Base-by-base conservation (phyloP, 805 yeast genomes). In the Candida sithepensis region DNA sequence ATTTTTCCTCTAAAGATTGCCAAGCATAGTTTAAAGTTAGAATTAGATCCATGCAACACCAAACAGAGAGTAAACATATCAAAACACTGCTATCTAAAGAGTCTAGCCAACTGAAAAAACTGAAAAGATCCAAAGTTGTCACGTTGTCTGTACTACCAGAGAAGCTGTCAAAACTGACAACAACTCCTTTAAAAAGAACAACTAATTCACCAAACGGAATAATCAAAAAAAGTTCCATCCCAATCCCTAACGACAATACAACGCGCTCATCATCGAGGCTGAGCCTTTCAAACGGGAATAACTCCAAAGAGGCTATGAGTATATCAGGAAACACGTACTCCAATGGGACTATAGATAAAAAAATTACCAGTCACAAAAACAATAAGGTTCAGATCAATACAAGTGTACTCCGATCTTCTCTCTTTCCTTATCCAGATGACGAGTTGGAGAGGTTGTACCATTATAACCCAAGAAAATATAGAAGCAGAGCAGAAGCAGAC, bases 81-180 rank as follows among this genome's bases (percentile, higher is more conserved):
- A 48, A 58, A 20, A 28, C 54, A 30, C 49, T 54, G 32, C 46
- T 59, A 45, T 56, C 63, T 9, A 54, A 52, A 19, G 55, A 53
- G 30, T 54, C 60, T 2, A 43, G 47, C 20, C 53, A 55, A 30
- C 43, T 59, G n/a, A 52, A 51, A 26, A 56, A 51, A 36, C 42
- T 59, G 21, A 57, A 59, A 39, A 54, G 42, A 19, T 48, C 61
- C 6, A 59, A 57, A 33, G 44, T 59, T 19, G 61, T 59, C 22
- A 59, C 61, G 4, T 48, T 57, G 12, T 59, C 63, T 3, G 55
- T 49, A 44, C 56, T 59, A 16, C 61, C 61, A 4, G 45, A 49
- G 30, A 43, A 43, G n/a, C 8, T 24, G 12, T 20, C 28, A 36
- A 14, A 20, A 7, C 23, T 16, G 10, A 42, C 28, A 19, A 24